These are phyloP conservation scores for Cadophora gregata DNA, from an alignment of 2,329 filamentous ascomycete genomes.

Conservation along the genomic window DNA sequence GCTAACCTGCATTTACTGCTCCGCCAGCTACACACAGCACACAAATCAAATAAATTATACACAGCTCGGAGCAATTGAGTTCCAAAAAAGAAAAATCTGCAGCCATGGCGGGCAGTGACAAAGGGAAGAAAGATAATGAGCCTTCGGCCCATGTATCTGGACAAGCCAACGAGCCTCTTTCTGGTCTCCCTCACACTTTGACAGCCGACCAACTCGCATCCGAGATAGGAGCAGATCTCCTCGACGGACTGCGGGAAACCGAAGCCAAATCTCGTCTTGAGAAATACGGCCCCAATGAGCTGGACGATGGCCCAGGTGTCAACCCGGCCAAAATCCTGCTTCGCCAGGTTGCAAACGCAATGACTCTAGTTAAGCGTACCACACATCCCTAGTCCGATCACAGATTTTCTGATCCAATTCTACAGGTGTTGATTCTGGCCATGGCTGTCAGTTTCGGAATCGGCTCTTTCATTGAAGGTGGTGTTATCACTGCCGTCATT, in stretches of 20 bases:
- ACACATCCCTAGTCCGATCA: background rate
- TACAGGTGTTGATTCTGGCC: constrained; percentile 58
- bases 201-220: constrained; percentile 56
- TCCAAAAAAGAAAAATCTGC: background rate
- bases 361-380: constrained; percentile 59
- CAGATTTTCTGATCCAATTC: constrained; percentile 25
- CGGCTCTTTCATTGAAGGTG: constrained; percentile 64
- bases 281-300: constrained; percentile 66
- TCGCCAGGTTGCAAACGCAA: constrained; percentile 70
- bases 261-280: constrained; percentile 62
- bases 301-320: constrained; percentile 65
- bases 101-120: constrained; percentile 21
- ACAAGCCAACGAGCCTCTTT: constrained; percentile 58
- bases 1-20: background rate
- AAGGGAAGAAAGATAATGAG: background rate
- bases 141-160: constrained; percentile 48
- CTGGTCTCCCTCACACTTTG: constrained; percentile 67
- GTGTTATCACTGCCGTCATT: constrained; percentile 64
- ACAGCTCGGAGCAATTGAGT: background rate
- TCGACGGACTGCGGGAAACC: constrained; percentile 60
- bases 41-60: background rate
- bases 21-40: background rate
- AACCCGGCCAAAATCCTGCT: constrained; percentile 67
- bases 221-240: constrained; percentile 61
- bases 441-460: constrained; percentile 65